Conservation (phyloP, 208 protist genomes). For the Trypanosoma scelopori region DNA sequence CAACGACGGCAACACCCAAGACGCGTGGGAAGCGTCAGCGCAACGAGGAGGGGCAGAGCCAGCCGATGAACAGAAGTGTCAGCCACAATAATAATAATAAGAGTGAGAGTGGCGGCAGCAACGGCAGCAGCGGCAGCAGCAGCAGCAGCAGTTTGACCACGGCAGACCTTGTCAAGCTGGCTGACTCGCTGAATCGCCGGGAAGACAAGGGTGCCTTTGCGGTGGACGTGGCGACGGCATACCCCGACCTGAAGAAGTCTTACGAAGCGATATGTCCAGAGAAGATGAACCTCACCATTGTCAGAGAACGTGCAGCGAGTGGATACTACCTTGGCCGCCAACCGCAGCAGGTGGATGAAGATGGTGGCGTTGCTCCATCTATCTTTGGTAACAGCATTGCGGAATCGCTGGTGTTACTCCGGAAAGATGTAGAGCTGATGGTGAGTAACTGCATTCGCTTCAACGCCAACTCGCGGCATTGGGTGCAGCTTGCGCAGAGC, state of each 20-base stretch:
- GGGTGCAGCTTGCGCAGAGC: conserved; percentile 62
- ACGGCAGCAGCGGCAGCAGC: background rate
- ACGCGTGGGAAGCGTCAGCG: conserved; percentile 11
- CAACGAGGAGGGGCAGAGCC: background rate
- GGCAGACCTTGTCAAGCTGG: conserved; percentile 51
- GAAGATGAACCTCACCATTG: conserved; percentile 78
- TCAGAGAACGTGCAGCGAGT: conserved; percentile 51
- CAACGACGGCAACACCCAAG: background rate
- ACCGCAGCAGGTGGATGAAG: conserved; percentile 2
- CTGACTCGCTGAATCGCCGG: conserved; percentile 58
- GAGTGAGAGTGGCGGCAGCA: background rate
- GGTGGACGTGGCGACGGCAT: conserved; percentile 74
- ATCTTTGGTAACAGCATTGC: conserved; percentile 61
- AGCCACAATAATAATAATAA: conserved; percentile 7
- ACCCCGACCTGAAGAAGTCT: conserved; percentile 61
- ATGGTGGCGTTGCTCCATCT: background rate
- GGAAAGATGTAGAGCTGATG: conserved; percentile 81
- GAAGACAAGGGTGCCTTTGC: conserved; percentile 77
- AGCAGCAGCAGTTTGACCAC: background rate
- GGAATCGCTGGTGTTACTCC: conserved; percentile 52
- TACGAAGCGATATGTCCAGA: conserved; percentile 74
- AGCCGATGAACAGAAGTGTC: background rate
- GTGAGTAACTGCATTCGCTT: conserved; percentile 84
- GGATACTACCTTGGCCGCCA: conserved; percentile 53
- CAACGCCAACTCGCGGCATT: conserved; percentile 60